Evolutionary conservation across 106 monocot genomes (phyloP).

Genomic region (Iris macrosiphon): DNA sequence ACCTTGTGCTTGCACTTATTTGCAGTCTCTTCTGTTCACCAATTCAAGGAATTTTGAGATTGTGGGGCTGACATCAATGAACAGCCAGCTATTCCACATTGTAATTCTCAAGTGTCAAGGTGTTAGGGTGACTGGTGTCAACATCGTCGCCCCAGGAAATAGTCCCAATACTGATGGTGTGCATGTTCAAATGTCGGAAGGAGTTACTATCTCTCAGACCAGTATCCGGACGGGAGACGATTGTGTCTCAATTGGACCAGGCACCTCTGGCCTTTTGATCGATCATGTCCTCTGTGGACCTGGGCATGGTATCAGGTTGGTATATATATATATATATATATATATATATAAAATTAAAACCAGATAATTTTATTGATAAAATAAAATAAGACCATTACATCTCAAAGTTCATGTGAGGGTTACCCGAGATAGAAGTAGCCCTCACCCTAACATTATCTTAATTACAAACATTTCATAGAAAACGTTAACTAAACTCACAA

Average conservation of each 20-base stretch:
- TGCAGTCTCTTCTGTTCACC: slow-evolving; percentile 45
- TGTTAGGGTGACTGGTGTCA: slow-evolving; percentile 36
- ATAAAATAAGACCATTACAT: too few relatives aligned
- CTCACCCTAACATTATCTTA: too few relatives aligned
- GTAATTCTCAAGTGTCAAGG: slow-evolving; percentile 24
- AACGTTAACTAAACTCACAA: too few relatives aligned
- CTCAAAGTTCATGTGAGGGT: too few relatives aligned
- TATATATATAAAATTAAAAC: too few relatives aligned
- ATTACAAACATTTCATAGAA: too few relatives aligned
- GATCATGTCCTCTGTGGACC: slow-evolving; percentile 56
- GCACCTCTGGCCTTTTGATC: slow-evolving; percentile 48
- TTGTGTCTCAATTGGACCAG: slow-evolving; percentile 68
- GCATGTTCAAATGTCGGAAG: slow-evolving; percentile 54
- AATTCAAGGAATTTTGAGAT: slow-evolving; percentile 45
- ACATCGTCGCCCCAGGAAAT: slow-evolving; percentile 33
- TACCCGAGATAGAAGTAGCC: too few relatives aligned
- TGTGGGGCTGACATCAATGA: slow-evolving; percentile 43
- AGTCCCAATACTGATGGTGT: slow-evolving; percentile 82
- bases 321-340: too few relatives aligned
- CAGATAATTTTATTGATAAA: too few relatives aligned
- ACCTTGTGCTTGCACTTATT: background rate
- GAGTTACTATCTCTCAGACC: slow-evolving; percentile 28
- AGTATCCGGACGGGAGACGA: slow-evolving; percentile 71
- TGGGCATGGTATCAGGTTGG: slow-evolving; percentile 69
- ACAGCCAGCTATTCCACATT: slow-evolving; percentile 67